Conservation (phyloP, 2,329 filamentous ascomycete genomes). For the Ophiostoma ulmi region DNA sequence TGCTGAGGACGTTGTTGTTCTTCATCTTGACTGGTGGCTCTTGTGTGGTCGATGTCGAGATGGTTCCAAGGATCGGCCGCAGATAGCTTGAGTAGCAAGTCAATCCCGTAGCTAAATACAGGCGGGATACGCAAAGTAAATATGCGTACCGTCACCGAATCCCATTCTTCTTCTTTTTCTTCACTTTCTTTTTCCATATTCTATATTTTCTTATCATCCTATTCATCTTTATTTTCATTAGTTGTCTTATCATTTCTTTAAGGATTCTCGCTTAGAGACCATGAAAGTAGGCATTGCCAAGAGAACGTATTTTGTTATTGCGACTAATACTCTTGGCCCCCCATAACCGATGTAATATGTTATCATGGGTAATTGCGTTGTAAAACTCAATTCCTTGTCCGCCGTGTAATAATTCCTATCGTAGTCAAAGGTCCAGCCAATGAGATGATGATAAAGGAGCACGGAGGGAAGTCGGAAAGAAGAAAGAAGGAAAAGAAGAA, state of each 20-base stretch:
- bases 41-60: background rate
- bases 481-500: background rate
- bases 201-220: background rate
- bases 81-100: background rate
- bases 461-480: background rate
- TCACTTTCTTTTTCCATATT: background rate
- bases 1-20: background rate
- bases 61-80: background rate
- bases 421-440: background rate
- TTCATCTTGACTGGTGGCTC: background rate
- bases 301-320: background rate
- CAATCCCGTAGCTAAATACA: background rate
- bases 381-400: background rate
- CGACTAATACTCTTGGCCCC: slow-evolving; percentile 12
- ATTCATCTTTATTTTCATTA: background rate
- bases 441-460: background rate
- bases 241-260: background rate
- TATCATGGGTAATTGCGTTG: background rate
- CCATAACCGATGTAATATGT: slow-evolving; percentile 1
- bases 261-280: background rate
- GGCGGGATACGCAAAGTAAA: background rate
- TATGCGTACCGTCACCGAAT: background rate
- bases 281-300: background rate
- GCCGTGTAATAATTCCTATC: slow-evolving; percentile 13
- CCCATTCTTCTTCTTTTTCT: background rate